Conservation (phyloP, 2,329 filamentous ascomycete species). For the Cercospora berteroae region DNA sequence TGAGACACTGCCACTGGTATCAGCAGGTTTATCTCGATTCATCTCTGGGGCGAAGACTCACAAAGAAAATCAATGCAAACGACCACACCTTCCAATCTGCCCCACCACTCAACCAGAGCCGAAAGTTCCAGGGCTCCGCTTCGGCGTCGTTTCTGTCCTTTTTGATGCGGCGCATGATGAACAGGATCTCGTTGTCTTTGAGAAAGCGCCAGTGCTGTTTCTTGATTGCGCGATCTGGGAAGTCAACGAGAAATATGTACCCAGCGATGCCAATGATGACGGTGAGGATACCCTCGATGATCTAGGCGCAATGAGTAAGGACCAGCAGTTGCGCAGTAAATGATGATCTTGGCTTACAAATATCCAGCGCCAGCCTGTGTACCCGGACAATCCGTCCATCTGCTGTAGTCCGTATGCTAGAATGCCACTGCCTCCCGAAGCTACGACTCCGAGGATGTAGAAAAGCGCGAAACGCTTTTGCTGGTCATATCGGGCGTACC, state of each 20-base stretch:
- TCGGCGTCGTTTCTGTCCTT: slow-evolving; percentile 11
- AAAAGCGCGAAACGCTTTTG: slow-evolving; percentile 42
- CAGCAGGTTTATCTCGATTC: slow-evolving; percentile 7
- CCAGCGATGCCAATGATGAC: slow-evolving; percentile 57
- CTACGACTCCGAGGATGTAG: slow-evolving; percentile 47
- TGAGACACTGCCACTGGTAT: slow-evolving; percentile 33
- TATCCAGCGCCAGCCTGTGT: slow-evolving; percentile 45
- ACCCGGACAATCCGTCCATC: slow-evolving; percentile 48
- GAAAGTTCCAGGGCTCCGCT: slow-evolving; percentile 10
- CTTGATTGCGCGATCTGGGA: slow-evolving; percentile 45
- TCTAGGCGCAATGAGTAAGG: slow-evolving; percentile 48
- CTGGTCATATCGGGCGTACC: slow-evolving; percentile 26
- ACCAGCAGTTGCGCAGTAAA: too few relatives aligned
- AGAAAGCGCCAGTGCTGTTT: slow-evolving; percentile 15
- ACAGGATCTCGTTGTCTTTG: slow-evolving; percentile 15
- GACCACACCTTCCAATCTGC: slow-evolving; percentile 5
- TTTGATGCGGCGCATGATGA: slow-evolving; percentile 10
- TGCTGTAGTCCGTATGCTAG: slow-evolving; percentile 30
- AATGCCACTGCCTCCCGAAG: slow-evolving; percentile 46
- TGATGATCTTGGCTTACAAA: slow-evolving; percentile 35
- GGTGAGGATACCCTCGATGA: slow-evolving; percentile 68
- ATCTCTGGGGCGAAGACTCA: not conserved
- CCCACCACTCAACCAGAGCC: slow-evolving; percentile 4
- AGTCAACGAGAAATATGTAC: slow-evolving; percentile 64
- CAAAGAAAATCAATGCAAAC: slow-evolving; percentile 2